Conservation (phyloP, 768 basidiomycete genomes). For the Pisolithus tinctorius region DNA sequence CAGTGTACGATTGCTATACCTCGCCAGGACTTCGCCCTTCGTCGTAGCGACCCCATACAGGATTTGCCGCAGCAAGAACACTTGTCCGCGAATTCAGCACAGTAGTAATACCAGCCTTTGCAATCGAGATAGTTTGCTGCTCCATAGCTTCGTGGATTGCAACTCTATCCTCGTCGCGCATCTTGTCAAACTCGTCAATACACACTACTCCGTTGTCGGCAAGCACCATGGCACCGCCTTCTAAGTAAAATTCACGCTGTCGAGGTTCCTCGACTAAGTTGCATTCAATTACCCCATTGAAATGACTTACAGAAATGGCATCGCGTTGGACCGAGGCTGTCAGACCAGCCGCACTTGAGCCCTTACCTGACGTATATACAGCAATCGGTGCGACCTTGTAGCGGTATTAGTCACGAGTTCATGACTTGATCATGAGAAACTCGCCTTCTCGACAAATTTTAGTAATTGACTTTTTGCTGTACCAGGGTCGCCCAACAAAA, state of each 20-base stretch:
- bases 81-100: constrained; percentile 94
- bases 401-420: constrained; percentile 1
- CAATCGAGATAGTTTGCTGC: constrained; percentile 98
- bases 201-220: constrained; percentile 98
- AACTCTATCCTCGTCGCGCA: constrained; percentile 98
- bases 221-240: constrained; percentile 98
- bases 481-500: constrained; percentile 94
- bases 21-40: constrained; percentile 95
- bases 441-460: constrained; percentile 95
- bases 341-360: constrained; percentile 95
- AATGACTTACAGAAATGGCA: constrained; percentile 64
- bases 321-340: constrained; percentile 97
- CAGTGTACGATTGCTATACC: constrained; percentile 34
- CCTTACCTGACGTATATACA: constrained; percentile 98
- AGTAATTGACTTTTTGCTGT: constrained; percentile 97
- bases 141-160: constrained; percentile 99
- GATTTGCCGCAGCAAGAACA: constrained; percentile 95
- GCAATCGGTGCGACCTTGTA: constrained; percentile 89
- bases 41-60: constrained; percentile 96
- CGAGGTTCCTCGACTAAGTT: constrained; percentile 4
- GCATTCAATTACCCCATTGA: not conserved
- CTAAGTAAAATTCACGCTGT: constrained; percentile 96
- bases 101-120: constrained; percentile 98
- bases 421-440: not conserved
- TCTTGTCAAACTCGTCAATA: constrained; percentile 99